Evolutionary conservation across 208 protist species (phyloP).

Genomic region (Acanthamoeba lenticulata): DNA sequence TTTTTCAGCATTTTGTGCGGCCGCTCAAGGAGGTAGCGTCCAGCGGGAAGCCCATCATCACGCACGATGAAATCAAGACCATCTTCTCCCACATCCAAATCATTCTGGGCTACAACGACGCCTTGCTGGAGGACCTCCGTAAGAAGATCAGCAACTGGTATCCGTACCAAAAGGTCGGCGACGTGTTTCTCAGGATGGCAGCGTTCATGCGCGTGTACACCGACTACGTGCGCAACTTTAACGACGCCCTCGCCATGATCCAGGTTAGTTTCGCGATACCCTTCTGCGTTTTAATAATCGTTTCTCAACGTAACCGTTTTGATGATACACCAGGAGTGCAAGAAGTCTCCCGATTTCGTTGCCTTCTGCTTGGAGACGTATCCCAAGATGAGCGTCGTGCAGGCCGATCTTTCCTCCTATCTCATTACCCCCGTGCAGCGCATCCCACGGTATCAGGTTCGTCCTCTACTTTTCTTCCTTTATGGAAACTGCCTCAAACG

Average conservation of each 20-base stretch:
- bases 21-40: constrained; percentile 26
- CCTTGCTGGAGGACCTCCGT: constrained; percentile 14
- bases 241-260: constrained; percentile 10
- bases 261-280: not conserved
- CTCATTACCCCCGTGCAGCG: constrained; percentile 50
- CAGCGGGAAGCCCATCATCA: constrained; percentile 14
- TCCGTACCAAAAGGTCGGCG: constrained; percentile 1
- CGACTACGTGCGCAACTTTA: constrained; percentile 57
- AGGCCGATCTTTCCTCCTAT: constrained; percentile 3
- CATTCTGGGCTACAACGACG: constrained; percentile 30
- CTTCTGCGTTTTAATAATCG: not conserved
- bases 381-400: not conserved
- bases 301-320: not conserved
- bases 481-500: not conserved
- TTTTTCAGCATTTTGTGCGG: not conserved
- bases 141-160: constrained; percentile 6
- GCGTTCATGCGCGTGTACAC: constrained; percentile 42
- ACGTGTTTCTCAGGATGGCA: constrained; percentile 30
- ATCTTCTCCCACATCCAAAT: constrained; percentile 64
- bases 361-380: not conserved
- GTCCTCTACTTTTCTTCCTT: not conserved
- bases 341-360: constrained; percentile 23
- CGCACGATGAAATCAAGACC: constrained; percentile 35
- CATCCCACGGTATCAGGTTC: constrained; percentile 21
- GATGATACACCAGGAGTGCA: not conserved